Evolutionary conservation across 345 rosid genomes (phyloP).

Genomic region (Populus nigra): DNA sequence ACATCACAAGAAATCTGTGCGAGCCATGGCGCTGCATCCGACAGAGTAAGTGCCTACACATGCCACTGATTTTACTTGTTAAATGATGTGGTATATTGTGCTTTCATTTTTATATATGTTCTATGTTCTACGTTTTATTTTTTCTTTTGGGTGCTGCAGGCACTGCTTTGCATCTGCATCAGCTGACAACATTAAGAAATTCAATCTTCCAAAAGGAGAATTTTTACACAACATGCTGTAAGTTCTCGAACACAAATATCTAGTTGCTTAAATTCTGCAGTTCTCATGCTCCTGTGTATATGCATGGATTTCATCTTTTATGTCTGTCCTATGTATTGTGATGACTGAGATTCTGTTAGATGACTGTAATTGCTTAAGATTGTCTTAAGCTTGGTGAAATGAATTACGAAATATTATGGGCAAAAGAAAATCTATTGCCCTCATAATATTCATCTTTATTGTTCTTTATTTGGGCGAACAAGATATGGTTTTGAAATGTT

Average conservation of each 20-base stretch:
- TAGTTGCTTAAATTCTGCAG: slow-evolving; percentile 5
- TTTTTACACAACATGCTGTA: slow-evolving; percentile 98
- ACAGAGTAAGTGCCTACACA: slow-evolving; percentile 57
- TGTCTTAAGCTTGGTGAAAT: not conserved
- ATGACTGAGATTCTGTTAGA: not conserved
- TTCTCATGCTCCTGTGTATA: not conserved
- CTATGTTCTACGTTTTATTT: not conserved
- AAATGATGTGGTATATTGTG: not conserved
- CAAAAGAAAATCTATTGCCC: not conserved
- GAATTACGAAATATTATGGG: not conserved
- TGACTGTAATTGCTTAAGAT: not conserved
- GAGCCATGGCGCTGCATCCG: slow-evolving; percentile 94
- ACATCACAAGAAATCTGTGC: slow-evolving; percentile 96
- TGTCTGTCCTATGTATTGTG: not conserved
- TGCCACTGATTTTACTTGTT: not conserved
- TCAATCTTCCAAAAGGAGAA: slow-evolving; percentile 87
- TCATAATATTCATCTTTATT: not conserved
- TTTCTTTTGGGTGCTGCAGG: slow-evolving; percentile 40
- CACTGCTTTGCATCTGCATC: slow-evolving; percentile 94
- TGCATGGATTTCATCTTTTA: not conserved
- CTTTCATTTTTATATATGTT: not conserved
- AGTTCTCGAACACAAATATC: slow-evolving; percentile 31
- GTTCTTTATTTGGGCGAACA: not conserved
- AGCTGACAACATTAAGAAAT: slow-evolving; percentile 94
- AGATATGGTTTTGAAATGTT: not conserved